Percentiles rank a stretch among this genome's conserved stretches.
These are phyloP conservation scores for Hypoxylon rickii DNA, from an alignment of 495 filamentous ascomycete genomes.

Conservation along the genomic window DNA sequence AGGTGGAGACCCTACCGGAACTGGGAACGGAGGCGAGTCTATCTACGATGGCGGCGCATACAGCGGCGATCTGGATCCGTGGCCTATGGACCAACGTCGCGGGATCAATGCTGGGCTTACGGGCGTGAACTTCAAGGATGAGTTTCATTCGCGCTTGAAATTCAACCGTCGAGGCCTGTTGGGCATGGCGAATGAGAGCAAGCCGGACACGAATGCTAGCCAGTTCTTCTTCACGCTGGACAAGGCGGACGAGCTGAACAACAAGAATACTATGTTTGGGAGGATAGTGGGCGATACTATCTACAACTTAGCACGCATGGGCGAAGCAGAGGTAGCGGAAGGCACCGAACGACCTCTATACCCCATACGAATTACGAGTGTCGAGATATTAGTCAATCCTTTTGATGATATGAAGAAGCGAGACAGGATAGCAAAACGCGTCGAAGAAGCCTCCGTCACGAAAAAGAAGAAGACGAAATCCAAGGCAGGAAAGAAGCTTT, in stretches of 20 bases:
- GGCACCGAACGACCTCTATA: constrained; percentile 86
- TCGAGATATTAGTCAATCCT: constrained; percentile 87
- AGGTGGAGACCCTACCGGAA: constrained; percentile 83
- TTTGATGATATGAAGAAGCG: constrained; percentile 85
- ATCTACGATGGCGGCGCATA: constrained; percentile 88
- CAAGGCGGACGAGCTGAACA: constrained; percentile 80
- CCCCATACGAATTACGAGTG: constrained; percentile 75
- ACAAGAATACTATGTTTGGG: constrained; percentile 92
- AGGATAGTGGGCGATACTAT: constrained; percentile 92
- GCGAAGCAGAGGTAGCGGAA: constrained; percentile 79
- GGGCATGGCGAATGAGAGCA: constrained; percentile 86
- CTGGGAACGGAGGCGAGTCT: constrained; percentile 86
- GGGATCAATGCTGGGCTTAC: constrained; percentile 58
- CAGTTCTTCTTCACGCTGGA: constrained; percentile 96
- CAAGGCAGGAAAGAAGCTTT: constrained; percentile 75
- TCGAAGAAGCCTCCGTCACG: constrained; percentile 41
- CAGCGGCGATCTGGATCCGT: constrained; percentile 61
- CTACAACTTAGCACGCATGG: constrained; percentile 92
- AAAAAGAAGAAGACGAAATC: constrained; percentile 75
- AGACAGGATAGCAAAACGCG: constrained; percentile 52
- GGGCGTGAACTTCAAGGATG: constrained; percentile 76
- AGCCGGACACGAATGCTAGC: constrained; percentile 81
- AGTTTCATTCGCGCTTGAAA: constrained; percentile 88
- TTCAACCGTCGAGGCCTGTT: constrained; percentile 90
- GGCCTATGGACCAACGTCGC: constrained; percentile 65